These are phyloP conservation scores for Sphaerostilbella broomeana DNA, from an alignment of 2,329 filamentous ascomycete species.

Conservation along the genomic window DNA sequence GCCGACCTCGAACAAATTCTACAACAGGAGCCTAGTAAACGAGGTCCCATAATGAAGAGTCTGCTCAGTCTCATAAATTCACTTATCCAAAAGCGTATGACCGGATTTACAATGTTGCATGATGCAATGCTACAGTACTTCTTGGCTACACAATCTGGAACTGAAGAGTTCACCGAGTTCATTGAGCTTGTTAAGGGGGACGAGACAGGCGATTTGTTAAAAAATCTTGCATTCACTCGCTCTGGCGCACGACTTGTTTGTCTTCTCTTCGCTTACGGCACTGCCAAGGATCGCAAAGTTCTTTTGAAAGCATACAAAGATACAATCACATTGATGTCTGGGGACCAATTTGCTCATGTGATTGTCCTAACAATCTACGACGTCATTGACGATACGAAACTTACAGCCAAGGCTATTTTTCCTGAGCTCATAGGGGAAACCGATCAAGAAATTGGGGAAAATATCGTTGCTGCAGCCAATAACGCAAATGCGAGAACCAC, in stretches of 20 bases:
- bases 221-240: constrained; percentile 94
- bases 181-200: constrained; percentile 87
- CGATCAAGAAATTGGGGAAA: constrained; percentile 54
- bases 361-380: constrained; percentile 83
- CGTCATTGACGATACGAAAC: constrained; percentile 87
- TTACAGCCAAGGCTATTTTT: constrained; percentile 79
- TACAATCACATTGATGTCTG: constrained; percentile 76
- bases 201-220: constrained; percentile 80
- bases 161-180: constrained; percentile 79
- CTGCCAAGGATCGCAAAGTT: constrained; percentile 86
- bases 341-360: constrained; percentile 69
- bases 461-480: constrained; percentile 57
- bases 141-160: constrained; percentile 67
- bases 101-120: constrained; percentile 94
- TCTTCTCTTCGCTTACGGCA: constrained; percentile 74
- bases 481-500: constrained; percentile 60
- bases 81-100: constrained; percentile 92
- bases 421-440: constrained; percentile 75
- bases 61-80: constrained; percentile 83
- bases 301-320: constrained; percentile 88
- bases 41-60: constrained; percentile 77
- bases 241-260: constrained; percentile 78
- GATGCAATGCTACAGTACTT: constrained; percentile 98
- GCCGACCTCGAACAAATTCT: constrained; percentile 72
- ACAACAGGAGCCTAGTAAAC: constrained; percentile 73